phyloP scores from a whole-genome alignment of 2,329 filamentous ascomycete species.

The Fusarium armeniacum region DNA sequence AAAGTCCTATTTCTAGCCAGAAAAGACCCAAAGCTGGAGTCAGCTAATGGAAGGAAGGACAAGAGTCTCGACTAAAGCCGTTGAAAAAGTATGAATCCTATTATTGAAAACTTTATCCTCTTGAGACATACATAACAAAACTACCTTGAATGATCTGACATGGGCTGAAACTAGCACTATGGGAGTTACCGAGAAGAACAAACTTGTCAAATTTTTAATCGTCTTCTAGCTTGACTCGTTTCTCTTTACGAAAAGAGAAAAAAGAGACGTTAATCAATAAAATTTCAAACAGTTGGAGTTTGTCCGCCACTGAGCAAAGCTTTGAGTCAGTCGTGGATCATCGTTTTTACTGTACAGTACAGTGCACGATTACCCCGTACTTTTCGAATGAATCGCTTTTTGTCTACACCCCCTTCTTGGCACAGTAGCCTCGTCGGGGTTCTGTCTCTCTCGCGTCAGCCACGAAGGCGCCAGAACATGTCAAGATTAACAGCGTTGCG shows the following conservation, averaged over 20 bases:
- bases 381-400: slow-evolving; percentile 1
- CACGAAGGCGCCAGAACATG: slow-evolving; percentile 19
- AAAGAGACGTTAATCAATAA: neutral
- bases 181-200: neutral
- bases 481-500: slow-evolving; percentile 21
- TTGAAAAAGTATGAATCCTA: slow-evolving; percentile 11
- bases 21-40: neutral
- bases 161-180: neutral
- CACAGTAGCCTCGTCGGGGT: slow-evolving; percentile 17
- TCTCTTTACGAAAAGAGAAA: neutral
- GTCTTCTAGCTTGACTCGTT: neutral
- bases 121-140: neutral
- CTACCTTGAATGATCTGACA: neutral
- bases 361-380: slow-evolving; percentile 27
- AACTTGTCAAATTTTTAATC: neutral
- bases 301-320: slow-evolving; percentile 37
- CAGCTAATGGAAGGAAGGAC: too few species aligned
- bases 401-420: slow-evolving; percentile 14
- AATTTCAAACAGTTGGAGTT: slow-evolving; percentile 7
- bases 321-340: slow-evolving; percentile 29
- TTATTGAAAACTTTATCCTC: neutral
- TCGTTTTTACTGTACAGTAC: slow-evolving; percentile 12
- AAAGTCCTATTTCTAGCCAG: neutral
- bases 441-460: slow-evolving; percentile 31
- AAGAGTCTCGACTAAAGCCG: slow-evolving; percentile 1